Conservation (phyloP, 1,139 yeast genomes). For the Candida sanyaensis region DNA sequence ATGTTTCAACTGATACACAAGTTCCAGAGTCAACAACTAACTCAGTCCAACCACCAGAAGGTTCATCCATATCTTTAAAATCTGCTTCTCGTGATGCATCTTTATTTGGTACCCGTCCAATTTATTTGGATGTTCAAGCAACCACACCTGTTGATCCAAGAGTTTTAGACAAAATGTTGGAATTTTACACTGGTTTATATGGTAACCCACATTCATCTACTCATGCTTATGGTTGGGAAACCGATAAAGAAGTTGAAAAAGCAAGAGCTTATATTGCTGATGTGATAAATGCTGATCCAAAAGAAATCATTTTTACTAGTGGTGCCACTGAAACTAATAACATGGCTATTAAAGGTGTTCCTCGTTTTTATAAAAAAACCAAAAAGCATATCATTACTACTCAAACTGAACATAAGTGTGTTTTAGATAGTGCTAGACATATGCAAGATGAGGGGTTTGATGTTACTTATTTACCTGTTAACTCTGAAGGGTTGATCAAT, state of each 20-base stretch:
- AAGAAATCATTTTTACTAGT: conserved; percentile 93
- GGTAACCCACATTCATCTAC: conserved; percentile 98
- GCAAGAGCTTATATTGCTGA: conserved; percentile 83
- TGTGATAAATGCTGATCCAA: conserved; percentile 90
- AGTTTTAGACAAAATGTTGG: conserved; percentile 91
- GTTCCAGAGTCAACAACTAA: conserved; percentile 7
- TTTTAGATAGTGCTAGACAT: conserved; percentile 90
- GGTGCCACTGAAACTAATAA: conserved; percentile 99
- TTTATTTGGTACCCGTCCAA: conserved; percentile 73
- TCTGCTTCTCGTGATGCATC: conserved; percentile 49
- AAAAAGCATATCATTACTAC: conserved; percentile 94
- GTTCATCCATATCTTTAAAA: conserved; percentile 44
- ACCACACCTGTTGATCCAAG: conserved; percentile 98
- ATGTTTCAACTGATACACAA: conserved; percentile 20
- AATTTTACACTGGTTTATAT: conserved; percentile 87
- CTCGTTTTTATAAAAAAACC: conserved; percentile 85
- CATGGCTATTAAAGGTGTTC: conserved; percentile 93
- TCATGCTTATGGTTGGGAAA: conserved; percentile 99
- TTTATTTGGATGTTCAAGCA: conserved; percentile 94
- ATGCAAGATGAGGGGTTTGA: conserved; percentile 97
- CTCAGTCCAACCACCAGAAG: conserved; percentile 40
- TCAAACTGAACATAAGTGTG: conserved; percentile 98
- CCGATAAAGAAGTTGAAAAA: conserved; percentile 85
- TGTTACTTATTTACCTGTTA: conserved; percentile 88
- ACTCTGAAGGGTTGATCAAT: conserved; percentile 74